Percentiles rank a stretch among this genome's conserved stretches.
Conservation (phyloP, 1,284 basidiomycete genomes). For the Ceratobasidium sp. region DNA sequence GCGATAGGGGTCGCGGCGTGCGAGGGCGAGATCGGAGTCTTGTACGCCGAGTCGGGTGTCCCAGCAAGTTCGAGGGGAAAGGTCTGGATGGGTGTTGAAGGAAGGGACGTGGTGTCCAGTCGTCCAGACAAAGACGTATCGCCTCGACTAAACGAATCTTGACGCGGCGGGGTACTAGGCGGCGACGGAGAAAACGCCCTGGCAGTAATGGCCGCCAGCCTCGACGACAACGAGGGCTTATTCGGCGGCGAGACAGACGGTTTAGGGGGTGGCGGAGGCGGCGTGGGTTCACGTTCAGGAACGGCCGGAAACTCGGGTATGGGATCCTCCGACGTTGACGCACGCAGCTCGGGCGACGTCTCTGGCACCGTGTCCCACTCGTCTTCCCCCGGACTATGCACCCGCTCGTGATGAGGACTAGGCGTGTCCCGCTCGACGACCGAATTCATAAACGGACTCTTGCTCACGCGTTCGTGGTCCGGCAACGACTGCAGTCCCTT, state of each 20-base stretch:
- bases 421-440: background rate
- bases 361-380: constrained; percentile 15
- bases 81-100: constrained; percentile 46
- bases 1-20: background rate
- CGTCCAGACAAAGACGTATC: constrained; percentile 47
- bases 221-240: constrained; percentile 35
- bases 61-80: constrained; percentile 53
- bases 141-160: too few relatives aligned
- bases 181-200: constrained; percentile 46
- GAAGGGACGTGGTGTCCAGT: constrained; percentile 40
- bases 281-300: constrained; percentile 13
- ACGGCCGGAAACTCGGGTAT: background rate
- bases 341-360: constrained; percentile 13
- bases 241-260: constrained; percentile 21
- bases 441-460: constrained; percentile 75
- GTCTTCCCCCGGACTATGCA: constrained; percentile 11
- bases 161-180: constrained; percentile 44
- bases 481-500: constrained; percentile 75
- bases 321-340: background rate
- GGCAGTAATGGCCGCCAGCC: constrained; percentile 27
- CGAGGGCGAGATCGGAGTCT: constrained; percentile 39
- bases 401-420: constrained; percentile 11
- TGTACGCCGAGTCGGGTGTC: constrained; percentile 31
- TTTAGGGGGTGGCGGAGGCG: constrained; percentile 14
- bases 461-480: constrained; percentile 78